Evolutionary conservation across 129 eudicot species (phyloP), one percentile per base, ranked within the genome.

Genomic region (Saussurea involucrata): DNA sequence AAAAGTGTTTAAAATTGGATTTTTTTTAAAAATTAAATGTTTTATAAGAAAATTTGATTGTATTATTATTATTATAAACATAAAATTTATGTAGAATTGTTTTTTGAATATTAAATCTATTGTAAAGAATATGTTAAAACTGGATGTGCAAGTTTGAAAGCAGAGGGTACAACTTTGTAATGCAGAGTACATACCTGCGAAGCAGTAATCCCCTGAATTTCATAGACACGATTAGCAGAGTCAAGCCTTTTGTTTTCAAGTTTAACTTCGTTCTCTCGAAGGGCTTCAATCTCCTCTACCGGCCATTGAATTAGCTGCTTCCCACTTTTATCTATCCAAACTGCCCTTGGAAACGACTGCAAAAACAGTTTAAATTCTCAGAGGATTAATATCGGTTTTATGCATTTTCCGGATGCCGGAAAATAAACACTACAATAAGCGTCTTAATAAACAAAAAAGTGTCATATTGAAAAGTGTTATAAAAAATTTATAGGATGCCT

Each of bases 281-380:
- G 86, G 25, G 22, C 5, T 60, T 78, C 86, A 20, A 83, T 83
- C 61, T 83, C 86, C 60, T 83, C 86, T 0, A 83, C 81, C 0
- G 89, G 89, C 89, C 89, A 86, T 60, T 86, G 87, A 2, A 86
- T 57, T 24, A 86, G 36, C 40, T 86, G 89, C 73, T 66, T 82
- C 24, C 88, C 83, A 22, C 66, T 78, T 58, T n/a, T 28, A 8
- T 83, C 83, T 0, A 83, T 74, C 83, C 86, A 83, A 13, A 83
- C 24, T 1, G 80, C 71, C 76, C 86, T 83, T 0, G 86, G 86
- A 66, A 83, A 72, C 31, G 86, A 24, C 86, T 83, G 49, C 78
- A 72, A 40, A 42, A 27, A 67, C 21, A 28, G 11, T 17, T 67
- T 1, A 1, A 72, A 33, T 18, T 8, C n/a, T 32, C 10, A 3